Conservation (phyloP, 108 stramenopile species). For the Skeletonema costatum region DNA sequence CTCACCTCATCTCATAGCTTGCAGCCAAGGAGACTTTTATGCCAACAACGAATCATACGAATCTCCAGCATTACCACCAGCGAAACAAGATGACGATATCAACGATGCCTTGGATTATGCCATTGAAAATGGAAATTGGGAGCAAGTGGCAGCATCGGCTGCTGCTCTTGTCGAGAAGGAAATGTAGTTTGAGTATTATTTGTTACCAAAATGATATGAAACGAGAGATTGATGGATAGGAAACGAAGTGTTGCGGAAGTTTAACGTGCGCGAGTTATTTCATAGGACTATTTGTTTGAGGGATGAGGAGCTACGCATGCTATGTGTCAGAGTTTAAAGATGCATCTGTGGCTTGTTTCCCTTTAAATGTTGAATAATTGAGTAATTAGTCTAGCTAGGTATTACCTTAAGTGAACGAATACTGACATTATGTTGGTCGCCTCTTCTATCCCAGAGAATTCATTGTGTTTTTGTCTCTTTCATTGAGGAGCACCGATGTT, state of each 20-base stretch:
- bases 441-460: too few species aligned
- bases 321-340: neutral
- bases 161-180: conserved; percentile 15
- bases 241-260: neutral
- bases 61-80: conserved; percentile 10
- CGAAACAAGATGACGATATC: conserved; percentile 4
- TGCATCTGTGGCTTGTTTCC: neutral
- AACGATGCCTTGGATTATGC: conserved; percentile 20
- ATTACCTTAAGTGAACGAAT: too few species aligned
- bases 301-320: neutral
- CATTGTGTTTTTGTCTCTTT: too few species aligned
- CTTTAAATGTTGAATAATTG: neutral
- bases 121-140: conserved; percentile 44
- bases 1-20: neutral
- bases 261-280: neutral
- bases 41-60: neutral
- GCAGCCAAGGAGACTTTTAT: neutral
- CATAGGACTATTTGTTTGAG: neutral
- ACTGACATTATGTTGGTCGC: too few species aligned
- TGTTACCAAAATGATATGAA: neutral
- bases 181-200: neutral
- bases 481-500: too few species aligned
- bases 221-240: neutral
- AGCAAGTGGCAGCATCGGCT: conserved; percentile 28
- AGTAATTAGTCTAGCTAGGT: neutral